phyloP scores from a whole-genome alignment of 2,329 filamentous ascomycete genomes.

The Didymosphaeria variabile region DNA sequence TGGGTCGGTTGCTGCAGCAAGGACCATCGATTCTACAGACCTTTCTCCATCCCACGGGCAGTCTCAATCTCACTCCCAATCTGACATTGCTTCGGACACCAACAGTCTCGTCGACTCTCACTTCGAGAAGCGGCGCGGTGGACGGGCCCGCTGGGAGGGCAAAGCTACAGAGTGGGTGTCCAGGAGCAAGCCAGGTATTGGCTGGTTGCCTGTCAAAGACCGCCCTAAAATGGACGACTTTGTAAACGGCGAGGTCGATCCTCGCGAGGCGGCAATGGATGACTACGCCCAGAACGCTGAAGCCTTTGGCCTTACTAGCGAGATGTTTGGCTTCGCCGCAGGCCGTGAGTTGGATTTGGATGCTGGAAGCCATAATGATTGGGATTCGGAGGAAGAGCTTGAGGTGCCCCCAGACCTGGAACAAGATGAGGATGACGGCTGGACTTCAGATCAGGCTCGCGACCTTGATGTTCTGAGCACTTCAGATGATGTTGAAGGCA shows the following conservation, averaged over 20 bases:
- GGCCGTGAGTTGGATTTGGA: constrained; percentile 46
- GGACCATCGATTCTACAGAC: neutral
- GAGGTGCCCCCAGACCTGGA: constrained; percentile 22
- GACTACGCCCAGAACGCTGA: constrained; percentile 77
- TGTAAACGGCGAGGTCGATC: constrained; percentile 30
- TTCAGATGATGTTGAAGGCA: constrained; percentile 56
- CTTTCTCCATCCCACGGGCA: constrained; percentile 1
- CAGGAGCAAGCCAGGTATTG: constrained; percentile 47
- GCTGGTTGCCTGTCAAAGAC: constrained; percentile 40
- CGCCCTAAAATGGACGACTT: constrained; percentile 35
- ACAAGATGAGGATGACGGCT: constrained; percentile 38
- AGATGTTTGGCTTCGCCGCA: constrained; percentile 38
- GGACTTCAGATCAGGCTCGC: constrained; percentile 56
- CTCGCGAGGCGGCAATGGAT: constrained; percentile 57
- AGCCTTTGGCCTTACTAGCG: constrained; percentile 53
- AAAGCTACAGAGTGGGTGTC: constrained; percentile 42
- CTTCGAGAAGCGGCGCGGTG: constrained; percentile 38
- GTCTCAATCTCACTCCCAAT: neutral
- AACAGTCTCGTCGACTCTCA: constrained; percentile 32
- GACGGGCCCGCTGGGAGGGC: constrained; percentile 42
- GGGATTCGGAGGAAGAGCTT: constrained; percentile 32
- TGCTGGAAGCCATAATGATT: constrained; percentile 43
- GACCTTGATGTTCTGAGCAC: constrained; percentile 62
- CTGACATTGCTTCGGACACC: constrained; percentile 32
- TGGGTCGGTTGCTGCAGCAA: neutral